Evolutionary conservation across 2,329 filamentous ascomycete genomes (phyloP), one percentile per base, ranked within the genome.

Genomic region (Trichoderma koningii): DNA sequence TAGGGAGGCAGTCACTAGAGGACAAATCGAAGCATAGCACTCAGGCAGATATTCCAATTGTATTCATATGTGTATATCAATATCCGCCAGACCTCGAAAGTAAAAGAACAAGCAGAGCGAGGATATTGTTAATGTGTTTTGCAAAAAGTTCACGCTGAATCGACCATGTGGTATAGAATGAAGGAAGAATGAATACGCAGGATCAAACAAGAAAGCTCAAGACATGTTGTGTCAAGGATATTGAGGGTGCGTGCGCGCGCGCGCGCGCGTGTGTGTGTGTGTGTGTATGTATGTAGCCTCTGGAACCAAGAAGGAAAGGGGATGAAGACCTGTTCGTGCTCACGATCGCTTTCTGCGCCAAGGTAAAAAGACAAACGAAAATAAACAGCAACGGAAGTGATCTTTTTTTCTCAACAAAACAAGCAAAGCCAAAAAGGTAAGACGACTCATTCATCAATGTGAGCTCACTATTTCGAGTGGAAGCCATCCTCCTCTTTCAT

Each of bases 401-500:
- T 38, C 34, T 38, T 14, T 38, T 14, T 38, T 38, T 38, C 15
- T 38, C 14, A 23, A 21, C n/a, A 56, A 26, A 19, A 53, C 44
- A 26, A 55, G 7, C 48, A 34, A 63, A 38, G 47, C 19, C 41
- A 59, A 51, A 61, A 38, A 14, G 34, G 34, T n/a, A 61, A 34
- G 38, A 62, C 34, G 15, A 45, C 48, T 62, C 47, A 26, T 55
- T 55, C 42, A 53, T 63, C 60, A 63, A 47, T 47, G 34, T 14
- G 50, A 52, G 59, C 59, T 34, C 26, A 53, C 41, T 42, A 23
- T 63, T 63, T 26, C 41, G 26, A 55, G 23, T 47, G 5, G 50
- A 63, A 63, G 60, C 41, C 60, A 62, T 52, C 38, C 23, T 56
- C 45, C 12, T 38, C 9, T 23, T n/a, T 30, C 5, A 30, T 30